Evolutionary conservation across 1,284 basidiomycete species (phyloP).

Genomic region (Microbotryum intermedium): DNA sequence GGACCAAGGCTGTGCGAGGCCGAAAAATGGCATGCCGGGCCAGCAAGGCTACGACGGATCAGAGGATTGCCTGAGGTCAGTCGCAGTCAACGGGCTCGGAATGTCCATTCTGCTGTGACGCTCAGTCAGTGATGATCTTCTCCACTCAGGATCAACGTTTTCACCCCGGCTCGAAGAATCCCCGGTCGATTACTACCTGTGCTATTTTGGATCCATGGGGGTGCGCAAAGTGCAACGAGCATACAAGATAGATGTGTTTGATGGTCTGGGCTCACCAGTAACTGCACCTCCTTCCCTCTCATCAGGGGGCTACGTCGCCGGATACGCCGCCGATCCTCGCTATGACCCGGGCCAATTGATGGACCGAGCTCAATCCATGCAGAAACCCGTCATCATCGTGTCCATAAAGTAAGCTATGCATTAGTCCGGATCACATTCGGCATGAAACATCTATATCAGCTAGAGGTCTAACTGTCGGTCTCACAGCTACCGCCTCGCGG

Average conservation of each 20-base stretch:
- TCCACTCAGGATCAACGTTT: conserved; percentile 21
- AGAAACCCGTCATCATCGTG: conserved; percentile 20
- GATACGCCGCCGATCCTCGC: conserved; percentile 14
- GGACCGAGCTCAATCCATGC: conserved; percentile 8
- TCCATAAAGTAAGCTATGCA: conserved; percentile 16
- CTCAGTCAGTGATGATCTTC: neutral
- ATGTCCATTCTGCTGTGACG: no score
- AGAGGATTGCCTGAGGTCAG: conserved; percentile 27
- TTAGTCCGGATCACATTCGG: neutral
- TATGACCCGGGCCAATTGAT: conserved; percentile 23
- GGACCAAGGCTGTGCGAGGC: conserved; percentile 21
- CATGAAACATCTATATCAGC: neutral
- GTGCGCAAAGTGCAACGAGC: neutral
- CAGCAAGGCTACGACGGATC: conserved; percentile 20
- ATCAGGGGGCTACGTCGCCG: conserved; percentile 20
- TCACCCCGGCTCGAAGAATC: conserved; percentile 10
- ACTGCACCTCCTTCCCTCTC: no score
- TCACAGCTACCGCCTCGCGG: conserved; percentile 25
- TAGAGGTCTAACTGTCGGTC: neutral
- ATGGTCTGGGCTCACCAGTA: no score
- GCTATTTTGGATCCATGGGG: conserved; percentile 23
- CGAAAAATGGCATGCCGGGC: conserved; percentile 6
- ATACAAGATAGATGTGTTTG: neutral
- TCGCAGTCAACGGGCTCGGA: neutral
- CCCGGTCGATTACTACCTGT: conserved; percentile 18